phyloP scores from a whole-genome alignment of 495 filamentous ascomycete genomes.

The Xylaria intraflava region DNA sequence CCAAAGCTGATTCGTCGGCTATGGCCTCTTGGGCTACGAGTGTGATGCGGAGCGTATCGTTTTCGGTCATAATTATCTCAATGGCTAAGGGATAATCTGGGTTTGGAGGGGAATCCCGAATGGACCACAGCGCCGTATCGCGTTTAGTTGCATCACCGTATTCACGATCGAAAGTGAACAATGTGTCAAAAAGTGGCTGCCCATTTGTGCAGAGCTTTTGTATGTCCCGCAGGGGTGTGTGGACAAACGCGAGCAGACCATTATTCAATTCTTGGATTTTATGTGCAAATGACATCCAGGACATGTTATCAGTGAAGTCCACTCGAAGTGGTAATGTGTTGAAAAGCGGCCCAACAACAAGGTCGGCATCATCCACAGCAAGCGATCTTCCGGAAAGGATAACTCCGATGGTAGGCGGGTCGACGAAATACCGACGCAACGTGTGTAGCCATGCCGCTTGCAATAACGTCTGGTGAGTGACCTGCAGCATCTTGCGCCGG shows the following conservation, averaged over 20 bases:
- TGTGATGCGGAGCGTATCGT: constrained; percentile 42
- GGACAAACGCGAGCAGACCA: constrained; percentile 55
- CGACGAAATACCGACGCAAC: constrained; percentile 33
- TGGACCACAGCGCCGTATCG: constrained; percentile 46
- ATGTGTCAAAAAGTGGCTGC: constrained; percentile 64
- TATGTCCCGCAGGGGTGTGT: constrained; percentile 65
- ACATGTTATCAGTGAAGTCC: constrained; percentile 37
- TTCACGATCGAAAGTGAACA: constrained; percentile 75
- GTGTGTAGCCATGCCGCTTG: constrained; percentile 63
- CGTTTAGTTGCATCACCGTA: constrained; percentile 12
- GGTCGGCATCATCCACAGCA: constrained; percentile 56
- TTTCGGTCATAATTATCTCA: constrained; percentile 52
- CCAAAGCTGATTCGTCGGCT: constrained; percentile 25
- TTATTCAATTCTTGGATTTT: constrained; percentile 58
- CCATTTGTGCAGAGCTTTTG: constrained; percentile 60
- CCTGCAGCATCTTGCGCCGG: constrained; percentile 48
- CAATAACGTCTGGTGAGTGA: constrained; percentile 69
- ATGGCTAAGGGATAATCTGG: constrained; percentile 71
- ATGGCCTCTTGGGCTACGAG: constrained; percentile 46
- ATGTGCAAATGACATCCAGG: constrained; percentile 45
- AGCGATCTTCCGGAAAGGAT: constrained; percentile 67
- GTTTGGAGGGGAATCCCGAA: constrained; percentile 38
- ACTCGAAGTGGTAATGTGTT: constrained; percentile 75
- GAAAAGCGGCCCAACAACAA: constrained; percentile 76
- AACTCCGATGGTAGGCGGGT: constrained; percentile 50